Evolutionary conservation across 495 filamentous ascomycete species (phyloP), one percentile per base, ranked within the genome.

Genomic region (Penicillium roqueforti): DNA sequence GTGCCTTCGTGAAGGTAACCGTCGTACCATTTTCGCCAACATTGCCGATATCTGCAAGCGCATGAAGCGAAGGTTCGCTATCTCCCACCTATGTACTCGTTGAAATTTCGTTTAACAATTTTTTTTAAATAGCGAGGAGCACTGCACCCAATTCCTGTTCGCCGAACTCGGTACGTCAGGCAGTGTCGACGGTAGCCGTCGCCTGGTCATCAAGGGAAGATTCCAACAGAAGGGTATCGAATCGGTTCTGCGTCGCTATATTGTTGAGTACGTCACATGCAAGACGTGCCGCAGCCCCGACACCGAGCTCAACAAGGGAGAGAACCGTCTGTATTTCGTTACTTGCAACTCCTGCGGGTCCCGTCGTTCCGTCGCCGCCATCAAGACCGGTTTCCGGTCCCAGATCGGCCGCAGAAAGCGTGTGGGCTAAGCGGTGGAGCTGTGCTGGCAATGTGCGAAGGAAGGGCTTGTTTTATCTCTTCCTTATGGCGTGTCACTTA

Each of bases 21-120:
- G 96, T 83, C 96, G 96, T 87, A 97, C 93, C 47, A 95, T 97
- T 63, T 98, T 97, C 68, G 93, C 93, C 73, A 98, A 98, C 77
- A 91, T 98, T 62, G 80, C 87, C 53, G 90, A 95, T 68, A 95
- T 95, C 59, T 87, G 84, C 75, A 88, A 88, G 76, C 81, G 89
- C 54, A 93, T 98, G 92, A 98, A 98, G 85, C 82, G 93, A 34
- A 47, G 44, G 47, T 50, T 50, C 36, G 47, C 40, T 29, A 19
- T 10, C 9, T 9, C 29, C 28, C 28, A 46, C 4, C 14, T 8
- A 3, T 19, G n/a, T n/a, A n/a, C n/a, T 5, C 13, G 4, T 34
- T 9, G 7, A 32, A 9, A 2, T 19, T 1, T 13, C 9, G 7
- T 20, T 2, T 47, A 32, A 32, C 19, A 5, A 1, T 47, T 9